Evolutionary conservation across 2,329 filamentous ascomycete species (phyloP).

Genomic region (Fusarium chaquense): DNA sequence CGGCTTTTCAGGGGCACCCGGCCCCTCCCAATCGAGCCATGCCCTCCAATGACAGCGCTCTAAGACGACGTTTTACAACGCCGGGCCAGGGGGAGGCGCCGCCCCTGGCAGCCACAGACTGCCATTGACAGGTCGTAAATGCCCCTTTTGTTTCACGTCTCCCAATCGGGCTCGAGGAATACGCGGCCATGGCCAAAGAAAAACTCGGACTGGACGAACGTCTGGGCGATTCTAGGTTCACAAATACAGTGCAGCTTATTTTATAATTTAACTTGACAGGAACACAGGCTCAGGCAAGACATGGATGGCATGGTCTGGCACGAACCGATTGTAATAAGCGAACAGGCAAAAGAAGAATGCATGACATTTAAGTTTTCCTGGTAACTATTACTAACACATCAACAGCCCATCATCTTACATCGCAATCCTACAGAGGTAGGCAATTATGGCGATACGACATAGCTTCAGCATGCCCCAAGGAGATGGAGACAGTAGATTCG

Average conservation of each 20-base stretch:
- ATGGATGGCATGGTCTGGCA: constrained; percentile 15
- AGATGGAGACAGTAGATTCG: constrained; percentile 29
- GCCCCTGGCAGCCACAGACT: constrained; percentile 39
- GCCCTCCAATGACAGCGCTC: constrained; percentile 26
- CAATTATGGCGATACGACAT: background rate
- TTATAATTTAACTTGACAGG: constrained; percentile 7
- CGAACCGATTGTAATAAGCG: constrained; percentile 8
- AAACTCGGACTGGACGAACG: background rate
- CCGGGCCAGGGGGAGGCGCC: constrained; percentile 45
- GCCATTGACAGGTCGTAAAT: constrained; percentile 39
- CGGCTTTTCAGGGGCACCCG: constrained; percentile 36
- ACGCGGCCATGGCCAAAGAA: constrained; percentile 31
- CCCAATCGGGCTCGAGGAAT: constrained; percentile 42
- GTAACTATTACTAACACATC: background rate
- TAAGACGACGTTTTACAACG: constrained; percentile 28
- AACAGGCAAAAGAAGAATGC: constrained; percentile 20
- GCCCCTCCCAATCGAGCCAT: constrained; percentile 25
- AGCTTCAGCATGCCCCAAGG: constrained; percentile 4
- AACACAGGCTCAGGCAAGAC: constrained; percentile 17
- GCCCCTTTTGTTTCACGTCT: constrained; percentile 44
- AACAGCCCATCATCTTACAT: constrained; percentile 21
- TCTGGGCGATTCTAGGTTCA: constrained; percentile 2
- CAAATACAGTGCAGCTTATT: constrained; percentile 19
- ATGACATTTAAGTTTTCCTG: constrained; percentile 22
- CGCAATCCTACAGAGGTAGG: background rate